A percentile compares a stretch with the other conserved stretches of the same genome.
Conservation (phyloP, 1,284 basidiomycete species). For the Microbotryum silenes-acaulis region DNA sequence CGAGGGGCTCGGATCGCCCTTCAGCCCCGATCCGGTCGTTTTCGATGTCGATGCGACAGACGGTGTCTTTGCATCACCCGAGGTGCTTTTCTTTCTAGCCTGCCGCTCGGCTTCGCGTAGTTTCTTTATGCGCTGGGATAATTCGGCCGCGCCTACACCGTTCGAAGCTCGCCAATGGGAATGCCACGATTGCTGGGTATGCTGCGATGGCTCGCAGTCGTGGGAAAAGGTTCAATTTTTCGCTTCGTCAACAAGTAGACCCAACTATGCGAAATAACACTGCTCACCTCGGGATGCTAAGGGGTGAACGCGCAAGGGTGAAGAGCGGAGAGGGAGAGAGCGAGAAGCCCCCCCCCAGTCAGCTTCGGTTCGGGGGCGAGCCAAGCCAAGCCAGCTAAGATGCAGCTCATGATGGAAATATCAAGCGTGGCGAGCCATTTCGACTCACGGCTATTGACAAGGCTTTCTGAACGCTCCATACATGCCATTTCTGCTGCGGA, state of each 20-base stretch:
- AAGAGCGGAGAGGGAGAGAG: neutral
- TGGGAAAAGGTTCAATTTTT: too few relatives aligned
- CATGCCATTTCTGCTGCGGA: neutral
- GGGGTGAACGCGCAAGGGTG: neutral
- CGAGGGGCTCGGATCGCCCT: too few relatives aligned
- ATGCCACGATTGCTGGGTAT: slow-evolving; percentile 8
- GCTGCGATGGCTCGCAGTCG: neutral
- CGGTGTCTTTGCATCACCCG: too few relatives aligned
- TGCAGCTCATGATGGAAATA: neutral
- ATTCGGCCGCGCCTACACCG: too few relatives aligned
- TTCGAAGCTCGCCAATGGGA: too few relatives aligned
- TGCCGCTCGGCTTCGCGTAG: too few relatives aligned
- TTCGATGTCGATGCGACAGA: too few relatives aligned
- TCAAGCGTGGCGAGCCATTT: neutral
- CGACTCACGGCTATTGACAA: neutral
- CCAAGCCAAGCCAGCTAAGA: neutral
- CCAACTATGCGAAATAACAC: too few relatives aligned
- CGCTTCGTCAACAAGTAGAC: too few relatives aligned
- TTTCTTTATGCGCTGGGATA: too few relatives aligned
- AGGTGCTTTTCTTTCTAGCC: too few relatives aligned
- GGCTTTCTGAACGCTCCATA: neutral
- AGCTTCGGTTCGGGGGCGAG: neutral
- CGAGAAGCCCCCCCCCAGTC: neutral
- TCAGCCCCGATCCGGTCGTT: too few relatives aligned
- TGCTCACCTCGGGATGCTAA: neutral